These are phyloP conservation scores for Daldinia eschscholtzii DNA, from an alignment of 2,329 filamentous ascomycete genomes.

Conservation along the genomic window DNA sequence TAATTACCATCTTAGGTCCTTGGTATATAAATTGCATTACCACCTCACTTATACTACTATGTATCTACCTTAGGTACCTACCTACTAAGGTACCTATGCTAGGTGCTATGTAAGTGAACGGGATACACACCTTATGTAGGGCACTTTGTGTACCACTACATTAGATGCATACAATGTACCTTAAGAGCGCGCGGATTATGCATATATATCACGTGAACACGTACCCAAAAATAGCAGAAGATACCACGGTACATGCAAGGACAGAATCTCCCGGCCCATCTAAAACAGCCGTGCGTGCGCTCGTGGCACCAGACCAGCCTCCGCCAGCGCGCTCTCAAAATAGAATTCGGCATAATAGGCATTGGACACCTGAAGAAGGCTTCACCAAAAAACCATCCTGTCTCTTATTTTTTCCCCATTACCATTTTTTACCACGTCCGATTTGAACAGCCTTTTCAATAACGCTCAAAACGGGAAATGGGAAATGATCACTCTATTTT, in stretches of 20 bases:
- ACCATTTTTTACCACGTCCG: conserved; percentile 5
- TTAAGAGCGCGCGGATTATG: background rate
- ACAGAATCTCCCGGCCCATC: conserved; percentile 37
- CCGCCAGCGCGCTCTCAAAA: conserved; percentile 41
- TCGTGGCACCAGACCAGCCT: conserved; percentile 40
- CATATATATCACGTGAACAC: conserved; percentile 31
- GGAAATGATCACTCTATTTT: background rate
- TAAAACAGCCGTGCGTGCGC: conserved; percentile 45
- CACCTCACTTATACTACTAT: no score
- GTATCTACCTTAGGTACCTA: no score
- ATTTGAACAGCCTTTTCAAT: conserved; percentile 8
- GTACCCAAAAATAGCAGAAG: conserved; percentile 36
- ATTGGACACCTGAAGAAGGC: conserved; percentile 31
- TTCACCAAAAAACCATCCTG: conserved; percentile 14
- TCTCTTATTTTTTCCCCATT: conserved; percentile 10
- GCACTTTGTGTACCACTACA: no score
- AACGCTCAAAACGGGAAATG: background rate
- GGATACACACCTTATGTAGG: background rate
- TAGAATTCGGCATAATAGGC: conserved; percentile 43
- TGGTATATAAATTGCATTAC: background rate
- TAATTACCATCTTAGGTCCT: conserved; percentile 7
- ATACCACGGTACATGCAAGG: conserved; percentile 10
- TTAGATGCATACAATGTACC: no score
- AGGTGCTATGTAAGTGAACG: no score
- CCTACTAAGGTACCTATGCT: background rate